A percentile compares a stretch with the other conserved stretches of the same genome.
Conservation (phyloP, 495 filamentous ascomycete species). For the Emericellopsis terricola region DNA sequence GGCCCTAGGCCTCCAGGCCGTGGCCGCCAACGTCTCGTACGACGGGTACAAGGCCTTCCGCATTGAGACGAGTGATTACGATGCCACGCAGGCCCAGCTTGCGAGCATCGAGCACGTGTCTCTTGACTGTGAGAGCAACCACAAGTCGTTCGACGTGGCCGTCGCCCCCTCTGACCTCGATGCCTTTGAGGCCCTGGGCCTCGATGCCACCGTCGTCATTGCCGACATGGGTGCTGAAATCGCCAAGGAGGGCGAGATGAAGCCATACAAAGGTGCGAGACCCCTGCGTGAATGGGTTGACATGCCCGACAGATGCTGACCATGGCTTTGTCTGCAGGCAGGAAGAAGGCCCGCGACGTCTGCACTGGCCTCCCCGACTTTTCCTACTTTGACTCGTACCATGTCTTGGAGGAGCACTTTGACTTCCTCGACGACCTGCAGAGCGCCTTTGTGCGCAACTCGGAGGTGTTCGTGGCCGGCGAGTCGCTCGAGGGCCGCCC, state of each 20-base stretch:
- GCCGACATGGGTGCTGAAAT: neutral
- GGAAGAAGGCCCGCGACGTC: too few species aligned
- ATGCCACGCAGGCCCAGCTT: neutral
- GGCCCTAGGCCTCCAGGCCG: neutral
- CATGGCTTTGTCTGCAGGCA: too few species aligned
- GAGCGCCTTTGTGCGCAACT: slow-evolving; percentile 24
- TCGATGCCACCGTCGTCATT: neutral
- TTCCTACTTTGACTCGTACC: slow-evolving; percentile 42
- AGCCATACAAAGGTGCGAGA: too few species aligned
- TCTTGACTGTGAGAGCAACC: neutral
- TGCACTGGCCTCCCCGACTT: too few species aligned
- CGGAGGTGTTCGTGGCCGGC: slow-evolving; percentile 34
- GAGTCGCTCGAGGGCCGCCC: slow-evolving; percentile 28
- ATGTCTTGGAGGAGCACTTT: slow-evolving; percentile 36
- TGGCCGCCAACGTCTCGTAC: slow-evolving; percentile 18
- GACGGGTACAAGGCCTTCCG: slow-evolving; percentile 29
- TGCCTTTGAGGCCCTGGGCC: neutral
- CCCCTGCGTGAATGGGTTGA: too few species aligned
- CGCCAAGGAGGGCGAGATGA: neutral
- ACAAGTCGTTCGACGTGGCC: neutral
- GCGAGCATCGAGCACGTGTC: neutral
- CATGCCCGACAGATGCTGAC: too few species aligned
- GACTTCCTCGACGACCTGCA: slow-evolving; percentile 32
- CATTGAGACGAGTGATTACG: too few species aligned
- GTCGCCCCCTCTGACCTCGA: neutral